These are phyloP conservation scores for Setomelanomma holmii DNA, from an alignment of 2,329 filamentous ascomycete genomes.

Conservation along the genomic window DNA sequence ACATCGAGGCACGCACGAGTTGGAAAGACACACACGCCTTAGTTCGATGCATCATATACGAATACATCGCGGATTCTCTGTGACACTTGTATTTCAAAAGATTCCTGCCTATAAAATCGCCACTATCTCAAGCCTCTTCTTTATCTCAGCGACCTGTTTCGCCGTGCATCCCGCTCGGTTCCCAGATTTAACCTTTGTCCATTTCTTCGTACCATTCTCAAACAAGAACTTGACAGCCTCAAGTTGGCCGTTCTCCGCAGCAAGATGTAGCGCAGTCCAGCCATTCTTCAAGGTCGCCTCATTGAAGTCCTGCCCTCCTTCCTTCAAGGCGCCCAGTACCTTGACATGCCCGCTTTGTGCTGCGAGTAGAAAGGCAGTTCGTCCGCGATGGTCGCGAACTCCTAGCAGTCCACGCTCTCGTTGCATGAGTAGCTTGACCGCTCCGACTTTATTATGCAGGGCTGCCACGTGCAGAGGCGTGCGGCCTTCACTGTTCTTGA, in stretches of 20 bases:
- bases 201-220: slow-evolving; percentile 16
- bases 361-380: slow-evolving; percentile 21
- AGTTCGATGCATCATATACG: neutral
- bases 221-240: slow-evolving; percentile 16
- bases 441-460: slow-evolving; percentile 10
- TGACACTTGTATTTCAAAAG: neutral
- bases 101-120: too few relatives aligned
- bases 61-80: neutral
- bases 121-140: slow-evolving; percentile 6
- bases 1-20: too few relatives aligned
- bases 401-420: slow-evolving; percentile 8
- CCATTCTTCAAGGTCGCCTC: slow-evolving; percentile 15
- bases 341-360: slow-evolving; percentile 17
- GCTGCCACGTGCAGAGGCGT: slow-evolving; percentile 25
- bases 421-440: slow-evolving; percentile 15
- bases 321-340: slow-evolving; percentile 17
- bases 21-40: too few relatives aligned
- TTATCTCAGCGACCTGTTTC: slow-evolving; percentile 16
- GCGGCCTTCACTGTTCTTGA: slow-evolving; percentile 21
- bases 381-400: slow-evolving; percentile 11
- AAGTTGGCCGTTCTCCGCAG: slow-evolving; percentile 17
- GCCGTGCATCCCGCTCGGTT: slow-evolving; percentile 14
- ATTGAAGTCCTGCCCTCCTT: slow-evolving; percentile 19
- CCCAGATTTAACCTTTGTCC: slow-evolving; percentile 11
- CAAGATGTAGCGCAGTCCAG: slow-evolving; percentile 24